Conservation (phyloP, 495 filamentous ascomycete species). For the Hypomontagnella submonticulosa region DNA sequence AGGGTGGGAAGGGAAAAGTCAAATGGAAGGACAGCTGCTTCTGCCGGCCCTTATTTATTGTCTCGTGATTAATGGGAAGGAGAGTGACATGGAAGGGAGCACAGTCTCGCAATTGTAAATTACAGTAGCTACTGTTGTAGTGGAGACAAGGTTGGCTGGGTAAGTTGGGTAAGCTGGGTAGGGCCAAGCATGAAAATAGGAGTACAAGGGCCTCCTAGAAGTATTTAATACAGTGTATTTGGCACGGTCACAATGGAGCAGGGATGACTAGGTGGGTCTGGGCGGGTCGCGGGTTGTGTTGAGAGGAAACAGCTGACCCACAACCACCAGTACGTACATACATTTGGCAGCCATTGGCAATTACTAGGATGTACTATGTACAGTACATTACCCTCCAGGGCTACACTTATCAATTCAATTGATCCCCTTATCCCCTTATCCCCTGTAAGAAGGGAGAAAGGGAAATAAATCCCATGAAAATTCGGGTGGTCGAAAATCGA, state of each 20-base stretch:
- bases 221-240: constrained; percentile 36
- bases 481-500: constrained; percentile 11
- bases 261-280: constrained; percentile 35
- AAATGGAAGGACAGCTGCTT: constrained; percentile 45
- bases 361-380: too few relatives aligned
- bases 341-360: constrained; percentile 11
- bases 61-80: constrained; percentile 49
- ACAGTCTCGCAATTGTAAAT: constrained; percentile 28
- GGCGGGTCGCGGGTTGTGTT: constrained; percentile 45
- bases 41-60: constrained; percentile 50
- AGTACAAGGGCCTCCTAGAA: constrained; percentile 17
- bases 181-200: constrained; percentile 26
- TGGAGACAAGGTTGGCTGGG: constrained; percentile 1
- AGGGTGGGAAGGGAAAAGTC: constrained; percentile 40
- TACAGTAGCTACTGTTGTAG: constrained; percentile 30
- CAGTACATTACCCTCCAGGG: too few relatives aligned
- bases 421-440: too few relatives aligned
- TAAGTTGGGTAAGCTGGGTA: neutral
- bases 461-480: constrained; percentile 1
- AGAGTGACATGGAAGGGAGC: constrained; percentile 49
- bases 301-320: constrained; percentile 44
- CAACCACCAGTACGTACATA: constrained; percentile 18
- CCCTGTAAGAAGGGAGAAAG: constrained; percentile 34
- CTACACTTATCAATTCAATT: neutral
- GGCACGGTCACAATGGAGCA: constrained; percentile 30